These are phyloP conservation scores for Tulasnella sp. DNA, from an alignment of 768 basidiomycete species.

Conservation along the genomic window DNA sequence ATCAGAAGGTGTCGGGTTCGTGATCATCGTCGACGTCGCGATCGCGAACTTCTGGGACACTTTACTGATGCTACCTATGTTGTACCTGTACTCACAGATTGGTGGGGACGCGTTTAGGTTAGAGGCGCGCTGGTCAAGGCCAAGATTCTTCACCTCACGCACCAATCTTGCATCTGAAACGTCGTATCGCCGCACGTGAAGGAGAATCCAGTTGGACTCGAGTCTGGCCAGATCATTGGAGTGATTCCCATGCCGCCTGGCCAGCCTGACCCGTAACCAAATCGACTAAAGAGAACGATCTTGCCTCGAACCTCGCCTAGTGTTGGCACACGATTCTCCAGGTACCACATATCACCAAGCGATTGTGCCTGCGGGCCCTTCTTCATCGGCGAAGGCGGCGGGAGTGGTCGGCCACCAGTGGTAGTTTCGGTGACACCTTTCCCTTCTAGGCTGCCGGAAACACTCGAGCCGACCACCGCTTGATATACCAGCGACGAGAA, in stretches of 20 bases:
- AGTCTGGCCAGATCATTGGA: conserved; percentile 79
- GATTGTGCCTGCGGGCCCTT: conserved; percentile 26
- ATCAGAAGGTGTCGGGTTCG: conserved; percentile 22
- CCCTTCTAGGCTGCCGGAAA: not conserved
- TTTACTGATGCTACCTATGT: conserved; percentile 62
- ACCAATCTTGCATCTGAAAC: conserved; percentile 84
- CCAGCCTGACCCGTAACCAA: conserved; percentile 66
- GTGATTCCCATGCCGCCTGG: conserved; percentile 74
- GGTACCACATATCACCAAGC: conserved; percentile 59
- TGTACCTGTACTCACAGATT: conserved; percentile 61
- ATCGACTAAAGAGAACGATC: conserved; percentile 76
- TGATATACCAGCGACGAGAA: conserved; percentile 60
- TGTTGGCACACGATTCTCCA: conserved; percentile 68
- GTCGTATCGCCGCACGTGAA: conserved; percentile 58
- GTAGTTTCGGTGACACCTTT: not conserved
- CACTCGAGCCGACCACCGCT: conserved; percentile 42
- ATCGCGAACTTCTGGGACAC: conserved; percentile 73
- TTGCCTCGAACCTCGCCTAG: conserved; percentile 82
- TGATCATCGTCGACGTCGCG: conserved; percentile 44
- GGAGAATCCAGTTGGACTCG: conserved; percentile 54
- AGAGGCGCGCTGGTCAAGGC: conserved; percentile 4
- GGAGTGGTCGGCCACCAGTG: not conserved
- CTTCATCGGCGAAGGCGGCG: conserved; percentile 14
- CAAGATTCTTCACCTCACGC: conserved; percentile 19
- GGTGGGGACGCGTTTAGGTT: conserved; percentile 8